A percentile compares a stretch with the other conserved stretches of the same genome.
phyloP scores from a whole-genome alignment of 2,329 filamentous ascomycete species.

The Zalaria sp. region DNA sequence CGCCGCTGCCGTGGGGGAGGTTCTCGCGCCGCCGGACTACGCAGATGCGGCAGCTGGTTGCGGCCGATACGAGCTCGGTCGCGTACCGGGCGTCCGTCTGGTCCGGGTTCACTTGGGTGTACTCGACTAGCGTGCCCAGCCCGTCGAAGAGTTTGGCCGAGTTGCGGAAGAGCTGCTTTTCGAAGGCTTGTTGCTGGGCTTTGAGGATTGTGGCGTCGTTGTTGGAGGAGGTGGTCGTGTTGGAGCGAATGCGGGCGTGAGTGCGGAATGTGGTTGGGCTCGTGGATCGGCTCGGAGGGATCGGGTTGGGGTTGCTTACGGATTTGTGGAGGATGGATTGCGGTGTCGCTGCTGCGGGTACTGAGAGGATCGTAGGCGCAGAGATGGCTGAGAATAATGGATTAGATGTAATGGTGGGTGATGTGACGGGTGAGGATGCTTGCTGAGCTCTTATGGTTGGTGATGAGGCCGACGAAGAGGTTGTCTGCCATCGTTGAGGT shows the following conservation, averaged over 20 bases:
- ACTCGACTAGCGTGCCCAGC: conserved; percentile 26
- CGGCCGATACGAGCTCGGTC: conserved; percentile 25
- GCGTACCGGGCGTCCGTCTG: conserved; percentile 20
- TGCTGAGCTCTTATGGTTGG: too few species aligned
- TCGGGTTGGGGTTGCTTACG: too few species aligned
- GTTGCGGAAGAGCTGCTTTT: conserved; percentile 27
- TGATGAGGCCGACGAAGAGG: too few species aligned
- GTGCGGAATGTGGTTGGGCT: neutral
- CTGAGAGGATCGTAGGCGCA: too few species aligned
- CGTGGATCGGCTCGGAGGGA: too few species aligned
- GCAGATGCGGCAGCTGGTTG: conserved; percentile 24
- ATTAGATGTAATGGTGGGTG: too few species aligned
- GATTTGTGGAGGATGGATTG: too few species aligned
- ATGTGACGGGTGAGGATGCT: too few species aligned
- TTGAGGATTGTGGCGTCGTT: neutral
- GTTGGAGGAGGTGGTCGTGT: neutral
- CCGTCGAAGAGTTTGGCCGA: conserved; percentile 31
- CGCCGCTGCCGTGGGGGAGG: conserved; percentile 15
- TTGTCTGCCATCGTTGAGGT: too few species aligned
- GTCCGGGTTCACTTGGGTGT: conserved; percentile 21
- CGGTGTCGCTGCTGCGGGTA: too few species aligned
- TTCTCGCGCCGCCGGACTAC: conserved; percentile 29
- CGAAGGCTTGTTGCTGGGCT: conserved; percentile 15
- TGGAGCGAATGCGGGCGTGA: neutral
- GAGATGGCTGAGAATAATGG: too few species aligned